Evolutionary conservation across 148 eudicot genomes (phyloP), one percentile per base, ranked within the genome.

Genomic region (Hydrangea macrophylla): DNA sequence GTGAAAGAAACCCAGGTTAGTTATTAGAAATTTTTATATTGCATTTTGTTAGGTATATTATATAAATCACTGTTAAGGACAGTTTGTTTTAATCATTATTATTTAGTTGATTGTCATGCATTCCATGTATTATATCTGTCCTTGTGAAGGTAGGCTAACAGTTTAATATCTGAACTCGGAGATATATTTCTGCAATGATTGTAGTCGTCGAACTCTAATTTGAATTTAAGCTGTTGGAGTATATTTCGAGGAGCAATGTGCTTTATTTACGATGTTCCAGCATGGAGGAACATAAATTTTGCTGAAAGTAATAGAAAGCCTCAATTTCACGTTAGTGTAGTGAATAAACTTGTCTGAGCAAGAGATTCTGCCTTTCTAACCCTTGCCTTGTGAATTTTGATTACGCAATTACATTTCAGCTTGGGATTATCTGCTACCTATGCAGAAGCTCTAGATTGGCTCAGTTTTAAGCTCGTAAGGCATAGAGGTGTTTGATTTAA

Each of bases 1-100:
- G 96, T 92, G 70, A 92, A 92, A 75, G 96, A 89, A 78, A 92
- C 98, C 23, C 98, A 92, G 98, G 98, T 89, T 55, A 42, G 80
- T 83, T 58, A 2, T 42, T 5, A n/a, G 60, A 17, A 55, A 10
- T 55, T 55, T 25, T 17, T 27, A 23, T 26, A 2, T 53, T 27
- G n/a, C 2, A 9, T 23, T 18, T 55, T 54, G 50, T 12, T 37
- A 24, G 7, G 18, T 13, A 24, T 7, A 36, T 32, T 9, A 32
- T 55, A 54, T 15, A 18, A 5, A 2, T 48, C 23, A n/a, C n/a
- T n/a, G n/a, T n/a, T n/a, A n/a, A 7, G 32, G 35, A 10, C 42
- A 20, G 23, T 6, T 8, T 53, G 25, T 10, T 1, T 48, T 64
- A 15, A 26, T 11, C 7, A 12, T 33, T 6, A 36, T 36, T 33